Conservation (phyloP, 345 rosid genomes). For the Clarkia xantiana region DNA sequence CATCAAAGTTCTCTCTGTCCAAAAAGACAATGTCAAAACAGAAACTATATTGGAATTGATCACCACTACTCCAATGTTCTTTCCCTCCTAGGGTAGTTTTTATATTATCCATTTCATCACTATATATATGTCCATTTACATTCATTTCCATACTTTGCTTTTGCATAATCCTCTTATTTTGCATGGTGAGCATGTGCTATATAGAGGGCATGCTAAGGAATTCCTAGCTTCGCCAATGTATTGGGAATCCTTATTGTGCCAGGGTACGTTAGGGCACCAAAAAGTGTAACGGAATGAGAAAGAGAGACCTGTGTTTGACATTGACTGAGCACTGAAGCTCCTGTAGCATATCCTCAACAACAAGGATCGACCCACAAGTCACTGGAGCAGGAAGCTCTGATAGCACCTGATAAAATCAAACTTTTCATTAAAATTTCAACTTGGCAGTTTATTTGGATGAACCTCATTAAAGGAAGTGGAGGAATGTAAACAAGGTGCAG, state of each 20-base stretch:
- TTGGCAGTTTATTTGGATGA: not conserved
- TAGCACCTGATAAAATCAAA: slow-evolving; percentile 30
- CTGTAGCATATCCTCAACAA: slow-evolving; percentile 84
- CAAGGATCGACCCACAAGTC: slow-evolving; percentile 51
- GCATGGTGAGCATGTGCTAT: no score
- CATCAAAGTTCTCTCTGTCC: slow-evolving; percentile 76
- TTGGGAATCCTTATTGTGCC: not conserved
- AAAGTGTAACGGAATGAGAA: no score
- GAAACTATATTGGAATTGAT: no score
- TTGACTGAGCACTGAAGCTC: slow-evolving; percentile 72
- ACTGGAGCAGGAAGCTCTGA: slow-evolving; percentile 72
- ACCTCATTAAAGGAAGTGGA: not conserved
- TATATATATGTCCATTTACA: no score
- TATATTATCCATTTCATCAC: no score
- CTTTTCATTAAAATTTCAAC: slow-evolving; percentile 1
- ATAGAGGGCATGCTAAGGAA: no score
- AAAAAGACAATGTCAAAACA: not conserved
- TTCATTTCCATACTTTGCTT: no score
- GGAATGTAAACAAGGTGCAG: not conserved
- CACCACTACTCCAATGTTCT: no score
- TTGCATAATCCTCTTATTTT: no score
- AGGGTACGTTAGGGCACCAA: no score
- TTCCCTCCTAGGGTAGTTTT: no score
- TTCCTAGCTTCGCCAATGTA: not conserved
- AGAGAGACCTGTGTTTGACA: slow-evolving; percentile 76